Conservation (phyloP, 768 basidiomycete species). For the Lentinula sp. region DNA sequence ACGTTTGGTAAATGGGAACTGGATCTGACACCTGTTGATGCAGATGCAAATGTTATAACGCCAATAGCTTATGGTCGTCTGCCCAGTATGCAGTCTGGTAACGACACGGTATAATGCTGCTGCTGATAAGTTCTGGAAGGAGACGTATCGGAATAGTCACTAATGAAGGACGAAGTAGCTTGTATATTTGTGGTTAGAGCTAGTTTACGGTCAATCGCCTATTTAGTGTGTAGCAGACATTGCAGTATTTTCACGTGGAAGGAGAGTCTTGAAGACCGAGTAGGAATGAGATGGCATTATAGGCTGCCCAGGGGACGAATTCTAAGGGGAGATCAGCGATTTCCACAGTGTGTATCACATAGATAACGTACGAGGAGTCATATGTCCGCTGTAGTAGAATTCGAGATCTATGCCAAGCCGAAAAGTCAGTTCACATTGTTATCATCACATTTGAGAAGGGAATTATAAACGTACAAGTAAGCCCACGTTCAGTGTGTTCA, state of each 20-base stretch:
- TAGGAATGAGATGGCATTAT: slow-evolving; percentile 33
- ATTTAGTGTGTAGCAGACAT: too few species aligned
- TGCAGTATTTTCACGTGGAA: slow-evolving; percentile 13
- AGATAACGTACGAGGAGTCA: slow-evolving; percentile 46
- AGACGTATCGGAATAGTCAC: too few species aligned
- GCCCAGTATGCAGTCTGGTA: too few species aligned
- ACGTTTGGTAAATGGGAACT: too few species aligned
- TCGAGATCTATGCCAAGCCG: slow-evolving; percentile 37
- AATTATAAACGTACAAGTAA: slow-evolving; percentile 44
- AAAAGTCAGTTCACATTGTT: neutral
- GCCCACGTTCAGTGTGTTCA: slow-evolving; percentile 54
- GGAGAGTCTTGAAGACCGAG: slow-evolving; percentile 42
- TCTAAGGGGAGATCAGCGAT: slow-evolving; percentile 19
- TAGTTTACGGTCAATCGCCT: too few species aligned
- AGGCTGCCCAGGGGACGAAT: slow-evolving; percentile 46
- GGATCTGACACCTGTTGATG: too few species aligned
- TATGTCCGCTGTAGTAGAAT: slow-evolving; percentile 53
- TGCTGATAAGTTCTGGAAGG: too few species aligned
- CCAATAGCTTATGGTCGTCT: too few species aligned
- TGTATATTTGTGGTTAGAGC: too few species aligned
- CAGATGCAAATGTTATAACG: too few species aligned
- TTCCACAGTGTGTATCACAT: neutral
- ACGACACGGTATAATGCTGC: too few species aligned
- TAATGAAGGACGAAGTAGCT: too few species aligned
- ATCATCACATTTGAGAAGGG: neutral